These are phyloP conservation scores for Calamus simplicifolius DNA, from an alignment of 176 grass and related monocot species.

Conservation along the genomic window DNA sequence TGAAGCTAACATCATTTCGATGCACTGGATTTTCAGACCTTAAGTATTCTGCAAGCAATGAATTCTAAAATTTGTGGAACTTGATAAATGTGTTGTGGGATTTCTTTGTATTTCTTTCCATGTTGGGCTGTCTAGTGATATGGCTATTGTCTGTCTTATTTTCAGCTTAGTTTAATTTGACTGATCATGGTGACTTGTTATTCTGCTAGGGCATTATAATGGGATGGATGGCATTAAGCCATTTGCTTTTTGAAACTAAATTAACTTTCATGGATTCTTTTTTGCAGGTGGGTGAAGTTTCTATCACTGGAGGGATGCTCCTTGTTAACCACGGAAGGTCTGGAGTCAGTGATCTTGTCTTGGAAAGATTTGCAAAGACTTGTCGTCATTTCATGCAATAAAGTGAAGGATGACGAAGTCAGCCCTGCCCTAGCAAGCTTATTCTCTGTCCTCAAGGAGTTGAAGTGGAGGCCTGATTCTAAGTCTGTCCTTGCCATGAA, in stretches of 20 bases:
- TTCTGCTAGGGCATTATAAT: too few species aligned
- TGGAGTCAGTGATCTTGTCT: constrained; percentile 62
- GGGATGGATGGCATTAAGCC: constrained; percentile 10
- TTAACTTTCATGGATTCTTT: background rate
- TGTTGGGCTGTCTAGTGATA: too few species aligned
- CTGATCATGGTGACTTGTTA: too few species aligned
- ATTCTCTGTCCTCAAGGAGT: constrained; percentile 81
- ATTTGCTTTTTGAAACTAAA: background rate
- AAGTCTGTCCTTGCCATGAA: constrained; percentile 55
- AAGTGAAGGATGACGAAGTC: constrained; percentile 75
- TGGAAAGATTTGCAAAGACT: constrained; percentile 78
- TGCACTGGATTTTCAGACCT: too few species aligned
- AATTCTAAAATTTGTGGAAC: too few species aligned
- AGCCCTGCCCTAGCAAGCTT: constrained; percentile 58
- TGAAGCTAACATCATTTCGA: too few species aligned
- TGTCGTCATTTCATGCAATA: constrained; percentile 59
- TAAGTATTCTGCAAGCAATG: too few species aligned
- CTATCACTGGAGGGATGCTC: constrained; percentile 80
- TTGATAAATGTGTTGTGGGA: too few species aligned
- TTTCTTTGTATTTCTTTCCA: too few species aligned
- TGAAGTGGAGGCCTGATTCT: constrained; percentile 84
- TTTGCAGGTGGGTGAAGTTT: constrained; percentile 60
- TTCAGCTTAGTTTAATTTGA: too few species aligned
- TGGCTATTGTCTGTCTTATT: too few species aligned
- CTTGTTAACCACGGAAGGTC: constrained; percentile 53